These are phyloP conservation scores for Astrothelium subdiscretum DNA, from an alignment of 495 filamentous ascomycete genomes.

Conservation along the genomic window DNA sequence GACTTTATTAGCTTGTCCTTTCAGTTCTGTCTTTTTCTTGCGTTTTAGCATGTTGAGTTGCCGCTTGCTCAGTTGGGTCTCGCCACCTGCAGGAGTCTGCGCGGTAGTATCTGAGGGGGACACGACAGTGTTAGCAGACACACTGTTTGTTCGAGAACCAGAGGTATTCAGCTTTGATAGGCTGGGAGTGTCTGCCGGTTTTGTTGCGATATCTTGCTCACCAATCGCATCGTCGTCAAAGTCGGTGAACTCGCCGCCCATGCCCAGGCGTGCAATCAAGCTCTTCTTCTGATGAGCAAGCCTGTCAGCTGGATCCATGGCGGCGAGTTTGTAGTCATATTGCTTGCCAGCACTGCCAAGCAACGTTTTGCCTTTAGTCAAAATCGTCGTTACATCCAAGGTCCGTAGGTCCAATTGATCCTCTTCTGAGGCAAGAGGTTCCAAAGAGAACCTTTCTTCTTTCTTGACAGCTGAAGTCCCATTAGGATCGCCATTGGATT, in stretches of 20 bases:
- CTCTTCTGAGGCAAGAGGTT: constrained; percentile 28
- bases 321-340: constrained; percentile 66
- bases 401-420: constrained; percentile 58
- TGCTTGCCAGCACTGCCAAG: constrained; percentile 75
- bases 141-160: constrained; percentile 36
- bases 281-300: constrained; percentile 83
- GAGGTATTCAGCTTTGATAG: constrained; percentile 36
- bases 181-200: constrained; percentile 26
- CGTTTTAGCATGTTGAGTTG: constrained; percentile 91
- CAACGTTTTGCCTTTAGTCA: constrained; percentile 70
- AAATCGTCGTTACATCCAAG: constrained; percentile 65
- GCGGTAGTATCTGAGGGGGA: constrained; percentile 39
- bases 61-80: constrained; percentile 68
- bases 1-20: constrained; percentile 70
- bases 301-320: constrained; percentile 66
- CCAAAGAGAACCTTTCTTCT: constrained; percentile 25
- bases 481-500: constrained; percentile 11
- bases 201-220: constrained; percentile 43
- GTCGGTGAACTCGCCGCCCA: constrained; percentile 58
- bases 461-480: constrained; percentile 16
- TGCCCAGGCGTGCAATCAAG: constrained; percentile 66
- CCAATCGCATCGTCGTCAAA: constrained; percentile 70
- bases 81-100: constrained; percentile 52
- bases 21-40: constrained; percentile 40
- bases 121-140: constrained; percentile 12